phyloP scores from a whole-genome alignment of 176 grass and related monocot species.

The Alloteropsis semialata region DNA sequence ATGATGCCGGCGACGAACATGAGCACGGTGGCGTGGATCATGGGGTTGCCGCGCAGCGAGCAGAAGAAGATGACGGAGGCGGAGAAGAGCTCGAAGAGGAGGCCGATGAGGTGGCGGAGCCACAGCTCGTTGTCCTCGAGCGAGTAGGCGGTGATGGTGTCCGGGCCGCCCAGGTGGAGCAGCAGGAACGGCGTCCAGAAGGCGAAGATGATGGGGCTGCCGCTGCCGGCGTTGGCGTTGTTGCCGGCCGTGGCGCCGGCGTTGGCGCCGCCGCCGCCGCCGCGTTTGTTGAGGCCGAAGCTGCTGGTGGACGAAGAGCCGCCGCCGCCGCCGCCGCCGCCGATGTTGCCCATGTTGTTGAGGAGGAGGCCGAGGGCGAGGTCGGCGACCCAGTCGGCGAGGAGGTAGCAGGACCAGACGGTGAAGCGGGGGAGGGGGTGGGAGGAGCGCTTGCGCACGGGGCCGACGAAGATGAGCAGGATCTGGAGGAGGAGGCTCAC shows the following conservation, averaged over 20 bases:
- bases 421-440: neutral
- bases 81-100: constrained; percentile 51
- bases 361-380: constrained; percentile 49
- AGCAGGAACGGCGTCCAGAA: constrained; percentile 77
- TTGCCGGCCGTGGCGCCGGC: no score
- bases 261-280: no score
- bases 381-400: constrained; percentile 63
- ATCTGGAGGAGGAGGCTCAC: constrained; percentile 36
- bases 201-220: constrained; percentile 20
- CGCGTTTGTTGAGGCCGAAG: no score
- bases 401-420: constrained; percentile 50
- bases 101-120: constrained; percentile 49
- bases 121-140: constrained; percentile 60
- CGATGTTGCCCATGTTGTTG: constrained; percentile 56
- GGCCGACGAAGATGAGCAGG: constrained; percentile 39
- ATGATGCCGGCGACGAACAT: constrained; percentile 42
- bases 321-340: neutral
- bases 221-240: neutral
- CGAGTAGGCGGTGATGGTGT: constrained; percentile 68
- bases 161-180: constrained; percentile 64
- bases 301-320: no score
- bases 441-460: constrained; percentile 35
- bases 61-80: constrained; percentile 37
- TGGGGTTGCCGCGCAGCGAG: constrained; percentile 25
- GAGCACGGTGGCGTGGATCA: constrained; percentile 30